phyloP scores from a whole-genome alignment of 192 early-diverging fungal genomes.

The Coemansia sp. region DNA sequence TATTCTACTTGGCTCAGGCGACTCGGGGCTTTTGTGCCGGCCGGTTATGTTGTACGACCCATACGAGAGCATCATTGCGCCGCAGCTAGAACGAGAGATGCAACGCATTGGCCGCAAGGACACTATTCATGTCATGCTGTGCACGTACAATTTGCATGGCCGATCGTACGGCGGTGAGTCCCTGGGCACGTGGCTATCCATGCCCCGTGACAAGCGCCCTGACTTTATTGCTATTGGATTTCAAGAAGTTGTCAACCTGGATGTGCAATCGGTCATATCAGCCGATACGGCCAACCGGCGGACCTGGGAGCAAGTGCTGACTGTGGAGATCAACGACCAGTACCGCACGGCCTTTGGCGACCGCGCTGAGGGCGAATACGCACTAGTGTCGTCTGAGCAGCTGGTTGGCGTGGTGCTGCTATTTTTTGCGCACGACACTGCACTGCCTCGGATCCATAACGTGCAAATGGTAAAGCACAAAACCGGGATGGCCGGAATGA shows the following conservation, averaged over 20 bases:
- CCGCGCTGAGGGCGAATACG: constrained; percentile 59
- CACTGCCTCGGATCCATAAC: constrained; percentile 70
- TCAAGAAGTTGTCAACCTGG: constrained; percentile 97
- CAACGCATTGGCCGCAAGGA: constrained; percentile 29
- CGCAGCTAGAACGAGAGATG: constrained; percentile 31
- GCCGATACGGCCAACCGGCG: constrained; percentile 64
- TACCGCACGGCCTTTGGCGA: constrained; percentile 22
- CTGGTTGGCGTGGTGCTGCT: constrained; percentile 89
- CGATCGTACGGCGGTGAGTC: constrained; percentile 63
- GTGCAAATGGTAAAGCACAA: constrained; percentile 85
- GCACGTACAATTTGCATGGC: constrained; percentile 94
- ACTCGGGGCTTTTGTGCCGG: constrained; percentile 37
- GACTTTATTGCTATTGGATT: constrained; percentile 88
- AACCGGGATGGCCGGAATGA: constrained; percentile 93
- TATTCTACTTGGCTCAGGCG: constrained; percentile 66
- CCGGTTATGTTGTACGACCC: constrained; percentile 45
- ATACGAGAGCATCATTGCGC: constrained; percentile 29
- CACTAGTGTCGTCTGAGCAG: constrained; percentile 80
- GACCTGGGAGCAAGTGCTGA: constrained; percentile 39
- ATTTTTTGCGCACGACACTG: constrained; percentile 75
- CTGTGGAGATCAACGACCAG: constrained; percentile 37
- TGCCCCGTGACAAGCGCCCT: constrained; percentile 53
- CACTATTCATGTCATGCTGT: constrained; percentile 70
- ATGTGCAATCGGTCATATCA: constrained; percentile 64
- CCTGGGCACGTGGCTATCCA: constrained; percentile 49